Percentiles rank a stretch among this genome's conserved stretches.
Evolutionary conservation across 164 flowering plant species (phyloP).

Genomic region (Akebia trifoliata): DNA sequence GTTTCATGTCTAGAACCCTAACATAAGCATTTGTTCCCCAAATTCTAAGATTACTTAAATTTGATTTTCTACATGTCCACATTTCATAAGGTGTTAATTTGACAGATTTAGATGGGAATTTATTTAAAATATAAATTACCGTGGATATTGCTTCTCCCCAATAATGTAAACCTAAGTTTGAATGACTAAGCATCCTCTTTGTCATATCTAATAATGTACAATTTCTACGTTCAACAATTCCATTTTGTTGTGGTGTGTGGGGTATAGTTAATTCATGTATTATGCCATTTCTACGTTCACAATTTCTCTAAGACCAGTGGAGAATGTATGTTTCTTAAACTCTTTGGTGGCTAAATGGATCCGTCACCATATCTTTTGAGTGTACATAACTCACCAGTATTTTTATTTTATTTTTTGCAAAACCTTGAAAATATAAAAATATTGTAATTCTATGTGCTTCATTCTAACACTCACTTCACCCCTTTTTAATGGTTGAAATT

Average conservation of each 20-base stretch:
- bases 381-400: background rate
- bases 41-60: background rate
- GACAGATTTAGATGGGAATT: background rate
- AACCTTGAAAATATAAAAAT: constrained; percentile 1
- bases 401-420: background rate
- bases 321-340: no score
- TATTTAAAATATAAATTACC: background rate
- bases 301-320: no score
- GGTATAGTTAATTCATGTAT: background rate
- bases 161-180: background rate
- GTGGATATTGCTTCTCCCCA: background rate
- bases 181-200: background rate
- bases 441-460: constrained; percentile 7
- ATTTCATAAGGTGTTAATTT: background rate
- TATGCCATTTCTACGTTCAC: no score
- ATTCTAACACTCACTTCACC: background rate
- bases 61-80: background rate
- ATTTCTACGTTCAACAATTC: background rate
- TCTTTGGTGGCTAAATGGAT: no score
- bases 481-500: constrained; percentile 4
- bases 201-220: background rate
- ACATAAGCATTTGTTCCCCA: constrained; percentile 2
- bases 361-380: background rate
- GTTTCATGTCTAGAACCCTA: constrained; percentile 4
- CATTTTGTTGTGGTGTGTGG: background rate